phyloP scores from a whole-genome alignment of 176 grass and related monocot genomes.

The Pontederia crassipes region DNA sequence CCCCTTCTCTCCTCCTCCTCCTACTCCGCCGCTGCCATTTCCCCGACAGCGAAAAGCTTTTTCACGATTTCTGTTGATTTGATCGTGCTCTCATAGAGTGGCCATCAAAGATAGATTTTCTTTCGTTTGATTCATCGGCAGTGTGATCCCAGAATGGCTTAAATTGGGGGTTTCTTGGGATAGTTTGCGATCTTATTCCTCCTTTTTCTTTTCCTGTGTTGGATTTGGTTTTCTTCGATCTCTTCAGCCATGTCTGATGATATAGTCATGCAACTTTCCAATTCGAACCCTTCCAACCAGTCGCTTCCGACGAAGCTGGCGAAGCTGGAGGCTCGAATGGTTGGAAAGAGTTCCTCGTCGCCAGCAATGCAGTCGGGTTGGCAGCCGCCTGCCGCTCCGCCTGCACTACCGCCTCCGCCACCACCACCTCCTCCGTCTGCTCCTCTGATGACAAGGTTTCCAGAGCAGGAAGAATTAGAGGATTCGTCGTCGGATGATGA shows the following conservation, averaged over 20 bases:
- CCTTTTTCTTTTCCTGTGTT: constrained; percentile 17
- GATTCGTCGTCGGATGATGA: constrained; percentile 83
- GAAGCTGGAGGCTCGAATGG: constrained; percentile 98
- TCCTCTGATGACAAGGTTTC: constrained; percentile 24
- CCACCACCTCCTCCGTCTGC: not conserved
- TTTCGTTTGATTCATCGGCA: too few species aligned
- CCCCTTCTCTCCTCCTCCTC: too few species aligned
- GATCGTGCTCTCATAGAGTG: too few species aligned
- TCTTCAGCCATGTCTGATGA: constrained; percentile 63
- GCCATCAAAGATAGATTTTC: too few species aligned
- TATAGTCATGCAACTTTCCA: constrained; percentile 93
- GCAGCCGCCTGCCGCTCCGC: constrained; percentile 25
- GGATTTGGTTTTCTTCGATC: constrained; percentile 28
- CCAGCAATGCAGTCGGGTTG: constrained; percentile 32
- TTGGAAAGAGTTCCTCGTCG: constrained; percentile 75
- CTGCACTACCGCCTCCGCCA: constrained; percentile 17
- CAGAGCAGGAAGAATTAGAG: constrained; percentile 71
- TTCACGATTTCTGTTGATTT: too few species aligned
- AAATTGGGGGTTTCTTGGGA: not conserved
- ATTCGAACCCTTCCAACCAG: constrained; percentile 64
- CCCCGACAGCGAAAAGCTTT: too few species aligned
- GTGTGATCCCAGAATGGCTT: too few species aligned
- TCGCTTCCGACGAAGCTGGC: constrained; percentile 74
- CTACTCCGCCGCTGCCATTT: too few species aligned
- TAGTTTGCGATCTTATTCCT: not conserved